phyloP scores from a whole-genome alignment of 2,329 filamentous ascomycete species.

The Colletotrichum sp. region DNA sequence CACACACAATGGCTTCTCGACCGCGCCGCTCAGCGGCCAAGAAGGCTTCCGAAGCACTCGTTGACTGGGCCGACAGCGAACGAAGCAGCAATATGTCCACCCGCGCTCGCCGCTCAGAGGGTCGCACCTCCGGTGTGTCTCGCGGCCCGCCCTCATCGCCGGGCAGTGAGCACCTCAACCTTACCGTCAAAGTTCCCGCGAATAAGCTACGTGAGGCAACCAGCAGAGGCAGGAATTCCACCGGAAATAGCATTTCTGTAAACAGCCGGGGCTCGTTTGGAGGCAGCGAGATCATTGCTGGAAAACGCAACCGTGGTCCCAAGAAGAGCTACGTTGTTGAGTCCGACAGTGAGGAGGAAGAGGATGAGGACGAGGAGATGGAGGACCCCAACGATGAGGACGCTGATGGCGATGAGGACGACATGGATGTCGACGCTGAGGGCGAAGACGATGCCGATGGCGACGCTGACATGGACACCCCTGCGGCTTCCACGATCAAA shows the following conservation, averaged over 20 bases:
- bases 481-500: conserved; percentile 26
- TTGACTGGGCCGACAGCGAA: conserved; percentile 54
- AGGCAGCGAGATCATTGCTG: conserved; percentile 52
- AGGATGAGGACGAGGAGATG: conserved; percentile 40
- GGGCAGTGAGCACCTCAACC: conserved; percentile 49
- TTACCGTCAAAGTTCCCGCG: conserved; percentile 58
- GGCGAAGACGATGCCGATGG: conserved; percentile 36
- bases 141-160: conserved; percentile 52
- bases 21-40: conserved; percentile 51
- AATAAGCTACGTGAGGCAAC: conserved; percentile 58
- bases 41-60: conserved; percentile 48
- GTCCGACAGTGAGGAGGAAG: conserved; percentile 53
- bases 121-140: conserved; percentile 48
- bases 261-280: conserved; percentile 42
- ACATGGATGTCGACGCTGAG: conserved; percentile 41
- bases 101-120: conserved; percentile 52
- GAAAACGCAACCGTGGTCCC: conserved; percentile 57
- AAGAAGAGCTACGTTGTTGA: conserved; percentile 68
- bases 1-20: conserved; percentile 47
- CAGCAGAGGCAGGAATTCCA: conserved; percentile 35
- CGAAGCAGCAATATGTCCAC: conserved; percentile 53
- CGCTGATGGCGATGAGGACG: conserved; percentile 39
- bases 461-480: conserved; percentile 53
- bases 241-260: conserved; percentile 29
- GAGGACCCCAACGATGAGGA: conserved; percentile 33